These are phyloP conservation scores for Talaromyces borbonicus DNA, from an alignment of 495 filamentous ascomycete species.

Conservation along the genomic window DNA sequence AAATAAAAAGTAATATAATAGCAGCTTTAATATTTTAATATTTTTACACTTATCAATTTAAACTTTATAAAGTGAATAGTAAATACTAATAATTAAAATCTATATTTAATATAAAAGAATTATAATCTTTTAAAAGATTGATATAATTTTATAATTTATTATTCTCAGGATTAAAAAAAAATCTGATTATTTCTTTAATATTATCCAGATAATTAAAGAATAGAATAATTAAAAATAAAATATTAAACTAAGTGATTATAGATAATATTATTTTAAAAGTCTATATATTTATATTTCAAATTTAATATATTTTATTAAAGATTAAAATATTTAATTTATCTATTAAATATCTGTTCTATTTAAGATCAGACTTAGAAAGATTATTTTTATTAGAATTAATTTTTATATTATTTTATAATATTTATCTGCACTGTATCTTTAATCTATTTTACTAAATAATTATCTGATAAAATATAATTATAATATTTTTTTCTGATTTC, in stretches of 20 bases:
- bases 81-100: background rate
- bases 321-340: too few relatives aligned
- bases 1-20: background rate
- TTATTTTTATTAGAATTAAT: slow-evolving; percentile 3
- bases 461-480: background rate
- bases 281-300: slow-evolving; percentile 1
- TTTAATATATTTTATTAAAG: slow-evolving; percentile 1
- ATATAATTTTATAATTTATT: too few relatives aligned
- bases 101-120: slow-evolving; percentile 2
- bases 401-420: background rate
- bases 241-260: background rate
- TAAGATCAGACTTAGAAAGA: too few relatives aligned
- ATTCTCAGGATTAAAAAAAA: slow-evolving; percentile 4
- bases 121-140: slow-evolving; percentile 3
- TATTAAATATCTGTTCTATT: too few relatives aligned
- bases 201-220: background rate
- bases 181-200: slow-evolving; percentile 2
- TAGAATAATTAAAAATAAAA: slow-evolving; percentile 2
- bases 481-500: background rate
- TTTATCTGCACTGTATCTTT: background rate
- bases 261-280: background rate
- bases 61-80: background rate
- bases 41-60: background rate
- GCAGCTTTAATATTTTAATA: background rate
- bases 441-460: background rate